A percentile compares a stretch with the other conserved stretches of the same genome.
Evolutionary conservation across 2,329 filamentous ascomycete species (phyloP).

Genomic region (Fusarium caatingaense): DNA sequence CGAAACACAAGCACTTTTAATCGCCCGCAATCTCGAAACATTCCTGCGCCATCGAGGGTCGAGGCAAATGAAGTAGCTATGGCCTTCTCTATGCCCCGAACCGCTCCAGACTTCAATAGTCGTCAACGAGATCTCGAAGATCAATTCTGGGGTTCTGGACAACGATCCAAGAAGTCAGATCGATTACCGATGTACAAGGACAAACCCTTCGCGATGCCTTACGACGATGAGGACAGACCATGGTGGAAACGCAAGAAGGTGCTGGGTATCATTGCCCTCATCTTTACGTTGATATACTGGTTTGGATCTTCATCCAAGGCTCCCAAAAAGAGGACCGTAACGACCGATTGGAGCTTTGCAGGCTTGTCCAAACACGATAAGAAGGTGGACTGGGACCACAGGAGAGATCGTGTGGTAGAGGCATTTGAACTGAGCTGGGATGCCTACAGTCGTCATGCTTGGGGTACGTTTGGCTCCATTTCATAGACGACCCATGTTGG

Average conservation of each 20-base stretch:
- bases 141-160: constrained; percentile 68
- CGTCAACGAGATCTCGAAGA: constrained; percentile 75
- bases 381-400: constrained; percentile 77
- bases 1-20: constrained; percentile 59
- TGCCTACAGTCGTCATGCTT: constrained; percentile 90
- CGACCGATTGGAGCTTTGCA: constrained; percentile 69
- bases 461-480: constrained; percentile 72
- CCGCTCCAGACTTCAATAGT: constrained; percentile 75
- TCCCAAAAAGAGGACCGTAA: constrained; percentile 51
- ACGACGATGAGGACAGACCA: constrained; percentile 63
- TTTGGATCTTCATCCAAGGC: constrained; percentile 65
- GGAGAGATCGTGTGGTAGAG: constrained; percentile 85
- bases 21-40: constrained; percentile 59
- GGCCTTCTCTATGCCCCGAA: constrained; percentile 75
- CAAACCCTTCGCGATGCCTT: constrained; percentile 82
- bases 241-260: constrained; percentile 73
- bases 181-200: constrained; percentile 96
- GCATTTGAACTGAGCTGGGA: constrained; percentile 94
- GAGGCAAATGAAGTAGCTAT: constrained; percentile 65
- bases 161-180: constrained; percentile 51
- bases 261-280: constrained; percentile 62
- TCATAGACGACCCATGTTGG: constrained; percentile 9
- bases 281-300: constrained; percentile 75
- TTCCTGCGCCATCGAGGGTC: constrained; percentile 60
- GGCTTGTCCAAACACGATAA: constrained; percentile 59